phyloP scores from a whole-genome alignment of 805 yeast genomes.

The Candida sanyiensis region DNA sequence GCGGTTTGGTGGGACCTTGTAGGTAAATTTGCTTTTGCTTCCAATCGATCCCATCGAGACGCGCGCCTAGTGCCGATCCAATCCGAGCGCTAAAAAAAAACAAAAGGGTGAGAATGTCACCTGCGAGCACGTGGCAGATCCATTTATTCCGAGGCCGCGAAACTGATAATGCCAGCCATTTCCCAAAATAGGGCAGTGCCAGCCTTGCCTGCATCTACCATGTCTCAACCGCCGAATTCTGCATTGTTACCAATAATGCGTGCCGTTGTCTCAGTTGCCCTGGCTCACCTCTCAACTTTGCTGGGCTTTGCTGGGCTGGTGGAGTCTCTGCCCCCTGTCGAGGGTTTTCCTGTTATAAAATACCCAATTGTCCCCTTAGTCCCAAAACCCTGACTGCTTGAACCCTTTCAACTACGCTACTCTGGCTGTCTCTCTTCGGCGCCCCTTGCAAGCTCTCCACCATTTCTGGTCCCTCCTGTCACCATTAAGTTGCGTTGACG shows the following conservation, averaged over 20 bases:
- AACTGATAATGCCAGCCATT: conserved; percentile 1
- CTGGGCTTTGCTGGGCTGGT: conserved; percentile 1
- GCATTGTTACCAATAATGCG: neutral
- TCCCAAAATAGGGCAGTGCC: neutral
- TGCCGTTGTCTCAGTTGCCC: neutral
- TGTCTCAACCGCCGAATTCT: neutral
- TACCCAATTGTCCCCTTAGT: too few species aligned
- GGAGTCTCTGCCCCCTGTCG: neutral
- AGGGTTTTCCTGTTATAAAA: too few species aligned
- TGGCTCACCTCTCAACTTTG: neutral
- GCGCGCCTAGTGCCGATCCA: too few species aligned
- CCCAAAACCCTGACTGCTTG: too few species aligned
- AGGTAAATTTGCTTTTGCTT: too few species aligned
- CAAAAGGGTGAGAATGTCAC: too few species aligned
- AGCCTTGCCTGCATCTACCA: neutral
- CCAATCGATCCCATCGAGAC: too few species aligned
- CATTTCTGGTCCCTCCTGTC: conserved; percentile 15
- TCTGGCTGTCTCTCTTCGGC: neutral
- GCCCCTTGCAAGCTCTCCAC: neutral
- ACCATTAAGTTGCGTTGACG: conserved; percentile 30
- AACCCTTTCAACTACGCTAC: too few species aligned
- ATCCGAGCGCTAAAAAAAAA: too few species aligned
- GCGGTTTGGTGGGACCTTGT: too few species aligned
- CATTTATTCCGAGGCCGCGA: neutral
- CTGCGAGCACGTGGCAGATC: neutral